phyloP scores from a whole-genome alignment of 1,139 yeast species.

The Pichia sp. region DNA sequence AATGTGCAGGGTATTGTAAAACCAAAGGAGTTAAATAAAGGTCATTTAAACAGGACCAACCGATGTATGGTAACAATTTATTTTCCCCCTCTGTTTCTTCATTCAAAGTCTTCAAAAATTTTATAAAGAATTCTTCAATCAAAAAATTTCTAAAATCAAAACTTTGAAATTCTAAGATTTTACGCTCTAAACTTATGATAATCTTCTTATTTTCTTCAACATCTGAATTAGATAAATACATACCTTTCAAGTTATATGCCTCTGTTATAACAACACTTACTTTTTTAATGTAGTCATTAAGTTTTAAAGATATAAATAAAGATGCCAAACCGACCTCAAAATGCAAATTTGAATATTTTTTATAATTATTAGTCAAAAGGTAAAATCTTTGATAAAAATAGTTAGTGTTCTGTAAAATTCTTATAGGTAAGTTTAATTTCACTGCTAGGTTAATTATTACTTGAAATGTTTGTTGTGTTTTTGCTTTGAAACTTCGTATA shows the following conservation, averaged over 20 bases:
- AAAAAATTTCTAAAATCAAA: conserved; percentile 55
- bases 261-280: conserved; percentile 50
- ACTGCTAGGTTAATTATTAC: conserved; percentile 49
- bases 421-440: conserved; percentile 55
- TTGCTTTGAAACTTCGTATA: conserved; percentile 38
- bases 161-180: conserved; percentile 37
- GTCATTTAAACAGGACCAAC: conserved; percentile 78
- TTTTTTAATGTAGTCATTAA: conserved; percentile 85
- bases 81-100: conserved; percentile 13
- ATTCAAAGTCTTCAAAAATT: conserved; percentile 44
- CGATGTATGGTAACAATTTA: conserved; percentile 40
- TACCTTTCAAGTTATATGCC: conserved; percentile 29
- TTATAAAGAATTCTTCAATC: conserved; percentile 70
- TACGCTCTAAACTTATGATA: conserved; percentile 56
- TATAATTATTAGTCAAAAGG: conserved; percentile 51
- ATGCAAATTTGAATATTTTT: conserved; percentile 31
- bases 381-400: conserved; percentile 68
- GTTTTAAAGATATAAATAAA: conserved; percentile 73
- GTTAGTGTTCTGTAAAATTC: conserved; percentile 63
- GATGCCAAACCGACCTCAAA: conserved; percentile 65
- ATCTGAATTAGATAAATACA: conserved; percentile 22
- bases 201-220: conserved; percentile 46
- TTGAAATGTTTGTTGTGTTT: conserved; percentile 48
- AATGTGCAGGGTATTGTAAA: conserved; percentile 71
- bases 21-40: conserved; percentile 66